Evolutionary conservation across 2,329 filamentous ascomycete species (phyloP), one percentile per base, ranked within the genome.

Genomic region (Calonectria hawksworthii): DNA sequence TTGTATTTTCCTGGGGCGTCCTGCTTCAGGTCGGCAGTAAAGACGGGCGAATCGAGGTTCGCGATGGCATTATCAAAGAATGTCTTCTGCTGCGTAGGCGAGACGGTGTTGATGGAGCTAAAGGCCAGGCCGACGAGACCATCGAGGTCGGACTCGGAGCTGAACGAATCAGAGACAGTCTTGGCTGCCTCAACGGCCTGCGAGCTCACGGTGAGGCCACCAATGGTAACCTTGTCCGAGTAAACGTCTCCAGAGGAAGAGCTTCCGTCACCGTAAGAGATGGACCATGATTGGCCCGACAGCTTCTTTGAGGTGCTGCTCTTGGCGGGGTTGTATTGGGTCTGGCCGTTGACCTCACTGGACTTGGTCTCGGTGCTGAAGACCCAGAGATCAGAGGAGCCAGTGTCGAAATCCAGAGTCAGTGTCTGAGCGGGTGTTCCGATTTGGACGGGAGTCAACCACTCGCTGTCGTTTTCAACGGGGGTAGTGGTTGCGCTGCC

Each of bases 1-100:
- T 95, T 93, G 85, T 95, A 96, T 54, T 90, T 89, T 47, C 94
- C 94, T 3, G 83, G 74, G 5, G 80, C 77, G n/a, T 82, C 87
- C 75, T 90, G 88, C 78, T 91, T 90, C 41, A 96, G 87, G 74
- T 93, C 90, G 18, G 93, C 93, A 0, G 94, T 94, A 84, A 96
- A 94, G 30, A 96, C 85, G 2, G 75, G 73, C 21, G 72, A 28
- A 4, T 76, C 70, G 32, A 84, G 78, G 13, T 69, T 51, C 0
- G 69, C 50, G 36, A 72, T 72, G 16, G 80, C 80, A 18, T 80
- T 86, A 32, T 83, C 85, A 51, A 86, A 86, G 64, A 88, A 89
- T 0, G 87, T 89, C 63, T 84, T 85, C 70, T 89, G 87, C 65
- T 82, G 77, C 7, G 75, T 78, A 1, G 87, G 87, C 26, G 74